phyloP scores from a whole-genome alignment of 345 rosid genomes.

The Pugionium cornutum region DNA sequence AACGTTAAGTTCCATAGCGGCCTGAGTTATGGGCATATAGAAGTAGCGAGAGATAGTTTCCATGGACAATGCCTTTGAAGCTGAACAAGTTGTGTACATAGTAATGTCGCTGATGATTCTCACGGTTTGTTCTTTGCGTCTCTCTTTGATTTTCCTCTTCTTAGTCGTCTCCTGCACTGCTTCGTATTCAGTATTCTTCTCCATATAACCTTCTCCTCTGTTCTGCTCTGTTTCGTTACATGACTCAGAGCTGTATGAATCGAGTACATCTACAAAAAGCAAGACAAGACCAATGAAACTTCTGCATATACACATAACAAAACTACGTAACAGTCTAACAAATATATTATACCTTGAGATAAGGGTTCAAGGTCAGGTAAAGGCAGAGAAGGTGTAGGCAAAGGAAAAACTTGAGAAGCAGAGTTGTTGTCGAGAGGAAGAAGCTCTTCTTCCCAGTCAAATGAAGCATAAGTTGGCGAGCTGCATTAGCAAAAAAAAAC shows the following conservation, averaged over 20 bases:
- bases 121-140: conserved; percentile 12
- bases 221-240: conserved; percentile 40
- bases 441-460: conserved; percentile 45
- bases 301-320: background rate
- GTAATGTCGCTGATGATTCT: conserved; percentile 25
- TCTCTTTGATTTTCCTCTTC: conserved; percentile 17
- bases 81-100: background rate
- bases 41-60: conserved; percentile 52
- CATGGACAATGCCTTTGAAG: conserved; percentile 41
- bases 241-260: conserved; percentile 32
- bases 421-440: conserved; percentile 31
- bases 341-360: conserved; percentile 39
- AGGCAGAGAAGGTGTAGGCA: conserved; percentile 35
- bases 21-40: conserved; percentile 69
- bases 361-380: conserved; percentile 41
- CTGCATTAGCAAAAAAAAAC: conserved; percentile 12
- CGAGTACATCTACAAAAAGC: conserved; percentile 30
- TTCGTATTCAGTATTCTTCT: background rate
- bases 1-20: conserved; percentile 63
- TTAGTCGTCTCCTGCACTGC: conserved; percentile 19
- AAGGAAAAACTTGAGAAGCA: conserved; percentile 33
- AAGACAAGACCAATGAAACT: conserved; percentile 20
- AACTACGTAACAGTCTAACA: too few relatives aligned
- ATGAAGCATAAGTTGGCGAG: conserved; percentile 13
- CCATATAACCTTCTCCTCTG: conserved; percentile 36